Evolutionary conservation across 768 basidiomycete species (phyloP).

Genomic region (Agaricus blazei): DNA sequence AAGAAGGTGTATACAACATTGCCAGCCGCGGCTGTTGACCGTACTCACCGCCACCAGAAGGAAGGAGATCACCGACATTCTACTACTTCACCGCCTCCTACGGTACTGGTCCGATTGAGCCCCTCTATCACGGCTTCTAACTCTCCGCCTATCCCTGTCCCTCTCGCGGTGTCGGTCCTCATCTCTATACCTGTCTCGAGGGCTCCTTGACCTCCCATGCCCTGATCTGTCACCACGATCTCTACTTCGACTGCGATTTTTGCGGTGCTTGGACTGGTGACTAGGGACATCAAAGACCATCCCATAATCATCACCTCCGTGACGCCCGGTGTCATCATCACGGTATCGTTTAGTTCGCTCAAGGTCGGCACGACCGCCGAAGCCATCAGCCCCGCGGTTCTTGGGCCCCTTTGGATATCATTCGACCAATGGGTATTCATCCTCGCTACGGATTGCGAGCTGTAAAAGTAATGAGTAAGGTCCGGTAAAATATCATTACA

Average conservation of each 20-base stretch:
- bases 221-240: constrained; percentile 25
- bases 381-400: constrained; percentile 36
- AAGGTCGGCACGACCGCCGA: constrained; percentile 71
- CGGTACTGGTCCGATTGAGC: constrained; percentile 16
- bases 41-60: too few species aligned
- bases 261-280: constrained; percentile 32
- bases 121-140: constrained; percentile 19
- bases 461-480: constrained; percentile 23
- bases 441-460: constrained; percentile 93
- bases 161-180: constrained; percentile 24
- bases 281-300: constrained; percentile 85
- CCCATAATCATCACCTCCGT: constrained; percentile 46
- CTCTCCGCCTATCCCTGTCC: constrained; percentile 21
- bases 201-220: constrained; percentile 31
- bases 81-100: neutral
- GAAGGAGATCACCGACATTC: neutral
- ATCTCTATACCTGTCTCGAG: constrained; percentile 22
- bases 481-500: neutral
- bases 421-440: constrained; percentile 83
- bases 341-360: constrained; percentile 71
- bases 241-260: constrained; percentile 45
- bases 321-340: constrained; percentile 28
- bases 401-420: constrained; percentile 48
- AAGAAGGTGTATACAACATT: neutral
- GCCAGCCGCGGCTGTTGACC: too few species aligned